Conservation (phyloP, 1,139 yeast species). For the Taiozyma sp. region DNA sequence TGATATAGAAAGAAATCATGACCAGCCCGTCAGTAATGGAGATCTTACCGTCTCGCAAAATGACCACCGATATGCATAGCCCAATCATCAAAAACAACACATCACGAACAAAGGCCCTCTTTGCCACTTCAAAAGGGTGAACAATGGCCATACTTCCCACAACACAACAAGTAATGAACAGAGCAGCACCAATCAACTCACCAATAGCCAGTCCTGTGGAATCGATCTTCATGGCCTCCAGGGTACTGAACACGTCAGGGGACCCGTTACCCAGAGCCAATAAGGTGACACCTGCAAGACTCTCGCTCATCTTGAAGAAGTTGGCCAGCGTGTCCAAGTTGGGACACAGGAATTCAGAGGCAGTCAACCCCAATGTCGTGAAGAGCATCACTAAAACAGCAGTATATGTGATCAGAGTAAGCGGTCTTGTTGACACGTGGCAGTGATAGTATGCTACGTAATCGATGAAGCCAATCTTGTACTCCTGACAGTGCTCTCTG, state of each 20-base stretch:
- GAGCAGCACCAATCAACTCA: constrained; percentile 82
- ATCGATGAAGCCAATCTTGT: constrained; percentile 38
- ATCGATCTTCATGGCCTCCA: constrained; percentile 68
- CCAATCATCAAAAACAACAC: constrained; percentile 28
- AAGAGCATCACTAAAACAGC: constrained; percentile 39
- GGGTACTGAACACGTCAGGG: constrained; percentile 85
- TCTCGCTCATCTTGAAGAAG: constrained; percentile 63
- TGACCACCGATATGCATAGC: constrained; percentile 34
- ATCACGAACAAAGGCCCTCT: constrained; percentile 42
- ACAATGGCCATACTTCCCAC: constrained; percentile 75
- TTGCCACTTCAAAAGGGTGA: constrained; percentile 59
- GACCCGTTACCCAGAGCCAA: constrained; percentile 91
- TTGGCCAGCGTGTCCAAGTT: constrained; percentile 64
- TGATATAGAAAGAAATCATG: constrained; percentile 38
- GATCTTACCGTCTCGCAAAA: constrained; percentile 48
- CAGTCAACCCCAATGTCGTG: constrained; percentile 64
- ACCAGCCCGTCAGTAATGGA: constrained; percentile 39
- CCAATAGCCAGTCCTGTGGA: constrained; percentile 80
- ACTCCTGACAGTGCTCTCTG: constrained; percentile 34
- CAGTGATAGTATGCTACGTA: constrained; percentile 42
- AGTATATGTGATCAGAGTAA: constrained; percentile 20
- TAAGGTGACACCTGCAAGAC: constrained; percentile 82
- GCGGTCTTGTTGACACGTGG: constrained; percentile 18
- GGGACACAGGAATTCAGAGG: constrained; percentile 76
- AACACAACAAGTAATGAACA: constrained; percentile 70